A percentile compares a stretch with the other conserved stretches of the same genome.
These are phyloP conservation scores for Puccinia coronata DNA, from an alignment of 1,284 basidiomycete genomes.

Conservation along the genomic window DNA sequence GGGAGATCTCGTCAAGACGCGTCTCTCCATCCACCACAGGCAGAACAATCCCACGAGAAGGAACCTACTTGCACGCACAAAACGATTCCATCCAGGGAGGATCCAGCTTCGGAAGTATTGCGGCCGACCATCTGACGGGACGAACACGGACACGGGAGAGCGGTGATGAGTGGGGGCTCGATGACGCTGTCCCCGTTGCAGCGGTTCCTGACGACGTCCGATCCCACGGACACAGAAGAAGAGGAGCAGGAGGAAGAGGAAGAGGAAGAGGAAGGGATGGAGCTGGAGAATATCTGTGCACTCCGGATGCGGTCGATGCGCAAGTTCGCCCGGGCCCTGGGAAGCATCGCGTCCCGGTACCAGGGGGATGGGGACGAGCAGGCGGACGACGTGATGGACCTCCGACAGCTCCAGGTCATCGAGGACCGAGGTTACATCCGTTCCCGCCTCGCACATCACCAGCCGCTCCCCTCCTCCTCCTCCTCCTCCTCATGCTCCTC, in stretches of 20 bases:
- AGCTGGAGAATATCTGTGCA: slow-evolving; percentile 14
- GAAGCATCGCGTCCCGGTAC: slow-evolving; percentile 1
- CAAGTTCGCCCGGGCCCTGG: neutral
- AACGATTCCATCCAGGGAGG: too few species aligned
- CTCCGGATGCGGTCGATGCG: slow-evolving; percentile 15
- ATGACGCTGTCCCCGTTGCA: neutral
- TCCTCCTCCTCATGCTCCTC: too few species aligned
- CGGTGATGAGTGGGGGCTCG: neutral
- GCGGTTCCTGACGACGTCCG: neutral
- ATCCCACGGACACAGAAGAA: neutral
- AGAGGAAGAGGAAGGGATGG: neutral
- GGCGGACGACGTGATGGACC: slow-evolving; percentile 23
- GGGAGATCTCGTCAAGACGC: too few species aligned
- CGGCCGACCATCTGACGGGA: too few species aligned
- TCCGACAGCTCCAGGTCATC: neutral
- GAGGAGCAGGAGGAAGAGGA: neutral
- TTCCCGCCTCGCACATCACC: neutral
- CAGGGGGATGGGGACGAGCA: slow-evolving; percentile 33
- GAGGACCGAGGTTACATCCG: slow-evolving; percentile 23
- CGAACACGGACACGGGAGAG: neutral
- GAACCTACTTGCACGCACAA: too few species aligned
- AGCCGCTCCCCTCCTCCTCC: neutral
- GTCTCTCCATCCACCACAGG: too few species aligned
- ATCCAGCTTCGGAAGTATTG: too few species aligned
- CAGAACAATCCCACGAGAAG: neutral